Conservation (phyloP, 768 basidiomycete genomes). For the Stropharia rugosoannulata region DNA sequence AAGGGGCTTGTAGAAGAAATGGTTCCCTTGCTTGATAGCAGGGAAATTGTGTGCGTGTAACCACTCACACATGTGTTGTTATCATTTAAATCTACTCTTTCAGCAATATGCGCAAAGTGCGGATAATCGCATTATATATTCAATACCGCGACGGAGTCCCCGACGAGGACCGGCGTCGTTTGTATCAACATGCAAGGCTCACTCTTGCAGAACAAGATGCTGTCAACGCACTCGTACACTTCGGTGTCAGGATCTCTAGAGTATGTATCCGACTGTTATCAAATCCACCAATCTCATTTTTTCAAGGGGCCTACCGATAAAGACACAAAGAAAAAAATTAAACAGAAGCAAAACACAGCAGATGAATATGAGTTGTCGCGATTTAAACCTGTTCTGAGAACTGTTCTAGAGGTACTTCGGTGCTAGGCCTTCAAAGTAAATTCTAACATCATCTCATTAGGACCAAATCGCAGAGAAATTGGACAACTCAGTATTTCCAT, state of each 20-base stretch:
- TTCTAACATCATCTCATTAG: constrained; percentile 36
- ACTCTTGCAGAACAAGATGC: constrained; percentile 90
- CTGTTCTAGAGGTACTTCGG: constrained; percentile 73
- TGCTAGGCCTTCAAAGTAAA: neutral
- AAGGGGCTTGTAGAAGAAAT: constrained; percentile 96
- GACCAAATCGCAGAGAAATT: constrained; percentile 81
- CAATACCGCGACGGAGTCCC: constrained; percentile 95
- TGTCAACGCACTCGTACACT: constrained; percentile 77
- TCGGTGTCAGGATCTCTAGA: constrained; percentile 84
- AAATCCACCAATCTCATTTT: neutral
- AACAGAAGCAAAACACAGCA: constrained; percentile 71
- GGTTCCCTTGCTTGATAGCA: constrained; percentile 92
- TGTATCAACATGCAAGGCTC: constrained; percentile 94
- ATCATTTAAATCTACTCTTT: constrained; percentile 3
- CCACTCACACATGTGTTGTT: neutral
- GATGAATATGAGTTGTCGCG: constrained; percentile 97
- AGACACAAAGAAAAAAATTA: constrained; percentile 79
- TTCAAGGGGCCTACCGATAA: constrained; percentile 69
- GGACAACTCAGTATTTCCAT: constrained; percentile 82
- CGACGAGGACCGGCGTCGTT: constrained; percentile 92
- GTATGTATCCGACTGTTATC: constrained; percentile 39
- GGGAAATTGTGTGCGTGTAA: constrained; percentile 69
- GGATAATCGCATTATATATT: constrained; percentile 94
- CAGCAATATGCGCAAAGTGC: constrained; percentile 91
- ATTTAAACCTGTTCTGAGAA: constrained; percentile 80